Percentiles rank a stretch among this genome's conserved stretches.
phyloP scores from a whole-genome alignment of 1,284 basidiomycete species.

The Fomitopsis schrenkii region DNA sequence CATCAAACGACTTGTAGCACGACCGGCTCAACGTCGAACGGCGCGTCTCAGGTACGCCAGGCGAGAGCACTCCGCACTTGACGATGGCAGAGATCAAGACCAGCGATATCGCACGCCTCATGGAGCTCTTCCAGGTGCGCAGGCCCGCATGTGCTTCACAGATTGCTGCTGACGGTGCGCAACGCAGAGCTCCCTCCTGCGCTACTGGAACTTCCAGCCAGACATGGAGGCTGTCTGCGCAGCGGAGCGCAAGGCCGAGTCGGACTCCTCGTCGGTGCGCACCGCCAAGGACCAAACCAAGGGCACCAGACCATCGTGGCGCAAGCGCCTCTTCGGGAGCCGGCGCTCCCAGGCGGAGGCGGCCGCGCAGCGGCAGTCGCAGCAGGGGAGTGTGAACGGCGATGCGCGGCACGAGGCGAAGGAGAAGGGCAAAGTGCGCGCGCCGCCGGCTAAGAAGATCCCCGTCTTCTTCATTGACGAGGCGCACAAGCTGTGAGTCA shows the following conservation, averaged over 20 bases:
- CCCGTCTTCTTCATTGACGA: constrained; percentile 82
- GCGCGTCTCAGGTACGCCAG: constrained; percentile 33
- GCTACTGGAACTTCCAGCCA: constrained; percentile 68
- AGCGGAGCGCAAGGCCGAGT: constrained; percentile 11
- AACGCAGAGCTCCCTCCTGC: constrained; percentile 58
- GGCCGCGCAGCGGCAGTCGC: constrained; percentile 4
- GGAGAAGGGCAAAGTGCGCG: constrained; percentile 31
- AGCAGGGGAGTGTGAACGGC: constrained; percentile 21
- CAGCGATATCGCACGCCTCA: constrained; percentile 75
- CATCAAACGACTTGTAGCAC: constrained; percentile 39
- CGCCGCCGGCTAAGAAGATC: constrained; percentile 56
- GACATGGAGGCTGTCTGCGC: constrained; percentile 7
- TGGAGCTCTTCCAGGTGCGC: constrained; percentile 75
- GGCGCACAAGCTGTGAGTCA: constrained; percentile 70
- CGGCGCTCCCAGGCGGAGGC: constrained; percentile 13
- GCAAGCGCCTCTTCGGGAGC: constrained; percentile 19
- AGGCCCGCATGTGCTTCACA: neutral
- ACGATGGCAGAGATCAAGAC: constrained; percentile 51
- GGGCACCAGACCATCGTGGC: constrained; percentile 16
- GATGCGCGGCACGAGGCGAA: constrained; percentile 21
- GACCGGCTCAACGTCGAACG: constrained; percentile 70
- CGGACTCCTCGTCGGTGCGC: constrained; percentile 10
- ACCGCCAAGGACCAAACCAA: constrained; percentile 5
- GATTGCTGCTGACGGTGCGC: neutral
- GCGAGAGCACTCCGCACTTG: constrained; percentile 29